Percentiles rank a stretch among this genome's conserved stretches.
phyloP scores from a whole-genome alignment of 768 basidiomycete genomes.

The Podaxis sp. region DNA sequence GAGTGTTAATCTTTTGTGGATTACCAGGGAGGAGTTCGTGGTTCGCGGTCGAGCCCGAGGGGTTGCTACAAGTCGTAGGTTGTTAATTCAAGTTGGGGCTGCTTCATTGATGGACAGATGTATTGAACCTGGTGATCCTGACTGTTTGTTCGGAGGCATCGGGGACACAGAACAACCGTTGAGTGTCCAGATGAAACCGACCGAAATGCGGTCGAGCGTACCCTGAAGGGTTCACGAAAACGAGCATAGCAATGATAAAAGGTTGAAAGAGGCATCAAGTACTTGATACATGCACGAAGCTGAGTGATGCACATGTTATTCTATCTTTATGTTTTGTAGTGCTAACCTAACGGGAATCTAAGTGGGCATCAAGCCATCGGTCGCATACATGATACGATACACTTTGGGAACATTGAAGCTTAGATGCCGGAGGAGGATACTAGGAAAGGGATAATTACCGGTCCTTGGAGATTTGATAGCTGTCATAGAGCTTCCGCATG shows the following conservation, averaged over 20 bases:
- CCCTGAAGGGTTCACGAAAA: neutral
- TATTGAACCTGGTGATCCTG: neutral
- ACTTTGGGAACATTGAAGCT: neutral
- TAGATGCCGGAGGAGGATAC: neutral
- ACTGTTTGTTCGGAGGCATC: neutral
- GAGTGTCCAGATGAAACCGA: neutral
- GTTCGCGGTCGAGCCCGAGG: neutral
- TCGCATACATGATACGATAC: neutral
- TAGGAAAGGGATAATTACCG: neutral
- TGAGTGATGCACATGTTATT: neutral
- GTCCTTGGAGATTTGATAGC: neutral
- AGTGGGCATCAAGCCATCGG: neutral
- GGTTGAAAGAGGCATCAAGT: neutral
- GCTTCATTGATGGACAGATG: neutral
- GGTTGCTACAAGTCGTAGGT: neutral
- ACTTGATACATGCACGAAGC: neutral
- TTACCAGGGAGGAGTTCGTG: neutral
- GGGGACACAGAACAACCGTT: neutral
- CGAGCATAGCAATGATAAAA: neutral
- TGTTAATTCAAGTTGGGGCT: neutral
- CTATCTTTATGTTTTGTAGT: neutral
- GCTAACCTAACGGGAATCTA: neutral
- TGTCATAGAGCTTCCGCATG: neutral
- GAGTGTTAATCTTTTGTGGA: too few species aligned
- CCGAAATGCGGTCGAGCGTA: neutral